phyloP scores from a whole-genome alignment of 345 rosid species.

The Gossypium australe region DNA sequence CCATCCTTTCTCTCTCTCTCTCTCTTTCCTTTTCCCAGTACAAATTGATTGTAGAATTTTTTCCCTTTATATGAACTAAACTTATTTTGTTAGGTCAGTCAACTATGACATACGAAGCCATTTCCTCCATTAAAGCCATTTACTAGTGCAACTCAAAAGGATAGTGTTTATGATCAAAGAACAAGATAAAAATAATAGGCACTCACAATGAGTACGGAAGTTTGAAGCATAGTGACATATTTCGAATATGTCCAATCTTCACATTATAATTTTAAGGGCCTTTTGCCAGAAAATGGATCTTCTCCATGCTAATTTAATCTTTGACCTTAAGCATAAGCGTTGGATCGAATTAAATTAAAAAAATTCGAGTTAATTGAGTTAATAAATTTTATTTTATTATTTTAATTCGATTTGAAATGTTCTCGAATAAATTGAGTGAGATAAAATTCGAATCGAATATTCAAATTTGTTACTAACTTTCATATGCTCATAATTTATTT shows the following conservation, averaged over 20 bases:
- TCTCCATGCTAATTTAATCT: too few relatives aligned
- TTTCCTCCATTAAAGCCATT: too few relatives aligned
- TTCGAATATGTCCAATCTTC: too few relatives aligned
- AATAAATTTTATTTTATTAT: too few relatives aligned
- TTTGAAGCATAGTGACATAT: too few relatives aligned
- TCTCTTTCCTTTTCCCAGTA: not conserved
- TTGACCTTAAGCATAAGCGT: accelerated
- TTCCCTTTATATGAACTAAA: not conserved
- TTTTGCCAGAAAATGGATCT: too few relatives aligned
- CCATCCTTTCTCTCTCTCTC: conserved; percentile 19
- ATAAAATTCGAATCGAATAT: too few relatives aligned
- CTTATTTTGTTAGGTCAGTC: not conserved
- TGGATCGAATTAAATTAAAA: accelerated
- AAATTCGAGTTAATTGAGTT: accelerated
- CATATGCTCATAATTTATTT: too few relatives aligned
- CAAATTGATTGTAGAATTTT: not conserved
- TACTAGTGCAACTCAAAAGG: not conserved
- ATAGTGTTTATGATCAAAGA: not conserved
- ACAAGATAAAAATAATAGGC: not conserved
- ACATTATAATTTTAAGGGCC: too few relatives aligned
- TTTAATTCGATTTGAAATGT: accelerated
- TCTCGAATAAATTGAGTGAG: accelerated
- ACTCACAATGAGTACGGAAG: too few relatives aligned
- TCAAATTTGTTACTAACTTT: too few relatives aligned
- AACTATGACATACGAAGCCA: not conserved